Base-by-base conservation (phyloP, 176 grass and related monocot genomes). In the Triticum dicoccoides region DNA sequence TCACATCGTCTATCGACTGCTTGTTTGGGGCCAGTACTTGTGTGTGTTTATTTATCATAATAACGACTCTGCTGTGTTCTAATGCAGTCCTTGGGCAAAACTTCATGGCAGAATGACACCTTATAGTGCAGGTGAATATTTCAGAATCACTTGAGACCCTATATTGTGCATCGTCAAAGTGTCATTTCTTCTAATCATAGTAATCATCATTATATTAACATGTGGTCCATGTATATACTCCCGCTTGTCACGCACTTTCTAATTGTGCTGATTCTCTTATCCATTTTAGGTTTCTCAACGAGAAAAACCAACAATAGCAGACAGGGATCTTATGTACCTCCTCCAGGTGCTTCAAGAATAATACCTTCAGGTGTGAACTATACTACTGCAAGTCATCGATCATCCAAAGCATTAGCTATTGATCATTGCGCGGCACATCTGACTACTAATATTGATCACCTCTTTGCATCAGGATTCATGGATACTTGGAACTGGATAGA, bases 311-410 rank as follows among this genome's bases (percentile, higher is more conserved):
- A 38, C 8, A n/a, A 20, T 38, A 38, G 11, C n/a, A 74, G 12
- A 12, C 12, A 27, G 11, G 41, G 23, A 49, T 25, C 41, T 47
- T 74, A 25, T 24, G 2, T 9, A 15, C 42, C 72, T 75, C 59
- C 79, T 75, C 2, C 11, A 82, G 33, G 24, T 76, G 86, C 81
- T 56, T 66, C 6, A 30, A 49, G 42, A 3, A 25, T 75, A 76
- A 17, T 76, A 9, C 79, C 86, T 76, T 87, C 78, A 82, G 69
- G 86, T 82, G 30, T 82, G 79, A 87, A 76, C n/a, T 65, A 32
- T 13, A 47, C 44, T 24, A 8, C 3, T 72, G 13, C 65, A 73
- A 81, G 3, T 33, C 58, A 41, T 39, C 27, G 27, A 27, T 27
- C 20, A 8, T 62, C 61, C 20, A 38, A 74, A 37, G 14, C 32